Conservation (phyloP, 2,329 filamentous ascomycete genomes). For the Diaporthe velutina region DNA sequence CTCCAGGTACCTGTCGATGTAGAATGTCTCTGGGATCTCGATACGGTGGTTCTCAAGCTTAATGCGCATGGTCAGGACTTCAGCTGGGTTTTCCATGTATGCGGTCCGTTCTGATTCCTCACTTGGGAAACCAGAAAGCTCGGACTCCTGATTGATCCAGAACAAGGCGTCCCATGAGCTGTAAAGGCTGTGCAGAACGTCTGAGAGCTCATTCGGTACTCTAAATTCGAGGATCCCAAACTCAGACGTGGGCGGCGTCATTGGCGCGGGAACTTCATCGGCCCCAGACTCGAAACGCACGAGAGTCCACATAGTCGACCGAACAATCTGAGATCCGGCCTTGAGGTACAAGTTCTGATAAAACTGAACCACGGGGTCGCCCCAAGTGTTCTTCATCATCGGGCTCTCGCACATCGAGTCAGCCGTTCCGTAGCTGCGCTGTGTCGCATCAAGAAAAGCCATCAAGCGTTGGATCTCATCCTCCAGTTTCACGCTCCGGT, state of each 20-base stretch:
- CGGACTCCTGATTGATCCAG: slow-evolving; percentile 42
- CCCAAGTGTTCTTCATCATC: slow-evolving; percentile 49
- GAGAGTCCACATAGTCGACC: slow-evolving; percentile 35
- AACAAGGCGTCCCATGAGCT: slow-evolving; percentile 52
- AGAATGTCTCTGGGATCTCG: slow-evolving; percentile 44
- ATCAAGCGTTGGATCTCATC: slow-evolving; percentile 73
- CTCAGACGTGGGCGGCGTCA: slow-evolving; percentile 8
- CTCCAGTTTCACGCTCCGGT: slow-evolving; percentile 46
- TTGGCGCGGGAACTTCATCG: slow-evolving; percentile 21
- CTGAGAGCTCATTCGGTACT: slow-evolving; percentile 85
- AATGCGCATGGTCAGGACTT: slow-evolving; percentile 42
- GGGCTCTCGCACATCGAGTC: slow-evolving; percentile 57
- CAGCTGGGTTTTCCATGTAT: slow-evolving; percentile 33
- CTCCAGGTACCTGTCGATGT: slow-evolving; percentile 44
- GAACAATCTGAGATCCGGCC: slow-evolving; percentile 39
- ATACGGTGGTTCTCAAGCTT: slow-evolving; percentile 39
- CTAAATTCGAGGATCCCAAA: slow-evolving; percentile 43
- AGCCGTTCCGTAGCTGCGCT: slow-evolving; percentile 70
- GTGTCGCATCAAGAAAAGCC: slow-evolving; percentile 72
- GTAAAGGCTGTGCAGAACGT: slow-evolving; percentile 71
- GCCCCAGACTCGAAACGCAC: slow-evolving; percentile 27
- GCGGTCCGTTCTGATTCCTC: slow-evolving; percentile 34
- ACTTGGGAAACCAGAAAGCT: slow-evolving; percentile 8
- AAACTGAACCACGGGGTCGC: slow-evolving; percentile 57
- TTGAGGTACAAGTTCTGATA: slow-evolving; percentile 55